A percentile compares a stretch with the other conserved stretches of the same genome.
Conservation (phyloP, 768 basidiomycete genomes). For the Kwoniella bestiolae region DNA sequence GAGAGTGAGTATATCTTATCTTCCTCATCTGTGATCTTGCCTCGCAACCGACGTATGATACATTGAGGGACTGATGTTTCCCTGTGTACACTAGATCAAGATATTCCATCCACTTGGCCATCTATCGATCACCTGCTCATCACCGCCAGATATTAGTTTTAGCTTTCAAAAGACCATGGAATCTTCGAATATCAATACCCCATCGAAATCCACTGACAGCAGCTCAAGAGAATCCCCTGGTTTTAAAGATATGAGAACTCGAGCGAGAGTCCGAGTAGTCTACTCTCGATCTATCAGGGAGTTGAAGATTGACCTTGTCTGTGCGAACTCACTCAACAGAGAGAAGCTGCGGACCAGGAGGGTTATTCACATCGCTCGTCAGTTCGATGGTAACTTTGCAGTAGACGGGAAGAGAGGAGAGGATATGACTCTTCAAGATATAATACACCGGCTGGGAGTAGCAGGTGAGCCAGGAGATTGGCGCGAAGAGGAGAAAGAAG, state of each 20-base stretch:
- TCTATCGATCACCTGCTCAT: constrained; percentile 41
- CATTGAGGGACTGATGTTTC: too few species aligned
- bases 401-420: background rate
- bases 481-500: constrained; percentile 32
- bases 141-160: constrained; percentile 45
- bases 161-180: constrained; percentile 18
- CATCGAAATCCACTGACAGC: background rate
- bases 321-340: background rate
- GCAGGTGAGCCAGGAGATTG: constrained; percentile 9
- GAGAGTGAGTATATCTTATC: constrained; percentile 27
- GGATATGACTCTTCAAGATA: background rate
- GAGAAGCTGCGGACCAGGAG: background rate
- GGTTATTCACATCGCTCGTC: background rate
- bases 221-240: too few species aligned
- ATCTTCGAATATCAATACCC: too few species aligned
- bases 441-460: background rate
- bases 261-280: background rate
- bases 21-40: too few species aligned
- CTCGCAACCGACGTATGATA: too few species aligned
- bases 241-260: too few species aligned
- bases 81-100: too few species aligned
- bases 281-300: background rate
- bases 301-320: constrained; percentile 1
- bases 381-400: background rate
- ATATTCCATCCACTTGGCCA: constrained; percentile 36